These are phyloP conservation scores for Fusarium clavum DNA, from an alignment of 2,329 filamentous ascomycete genomes.

Conservation along the genomic window DNA sequence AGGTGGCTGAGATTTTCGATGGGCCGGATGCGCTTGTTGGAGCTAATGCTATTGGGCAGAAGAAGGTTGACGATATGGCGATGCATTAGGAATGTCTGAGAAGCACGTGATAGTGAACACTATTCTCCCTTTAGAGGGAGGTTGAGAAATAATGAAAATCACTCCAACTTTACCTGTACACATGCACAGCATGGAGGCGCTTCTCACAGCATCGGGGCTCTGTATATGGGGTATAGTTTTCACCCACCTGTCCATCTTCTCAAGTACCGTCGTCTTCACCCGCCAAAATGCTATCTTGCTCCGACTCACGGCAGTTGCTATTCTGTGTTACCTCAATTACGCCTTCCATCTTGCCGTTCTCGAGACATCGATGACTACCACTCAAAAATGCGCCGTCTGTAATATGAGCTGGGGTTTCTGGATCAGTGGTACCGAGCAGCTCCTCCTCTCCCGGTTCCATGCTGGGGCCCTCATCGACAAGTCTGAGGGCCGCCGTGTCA, in stretches of 20 bases:
- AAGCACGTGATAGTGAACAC: background rate
- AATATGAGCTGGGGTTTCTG: constrained; percentile 6
- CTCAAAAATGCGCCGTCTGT: background rate
- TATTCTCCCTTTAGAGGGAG: background rate
- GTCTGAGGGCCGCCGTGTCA: fast-evolving
- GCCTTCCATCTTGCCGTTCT: background rate
- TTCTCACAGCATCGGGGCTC: fast-evolving
- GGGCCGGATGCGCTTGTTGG: constrained; percentile 36
- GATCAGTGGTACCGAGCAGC: background rate
- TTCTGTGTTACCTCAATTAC: background rate
- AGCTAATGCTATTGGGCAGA: constrained; percentile 36
- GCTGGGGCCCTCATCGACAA: background rate
- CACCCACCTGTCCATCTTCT: fast-evolving
- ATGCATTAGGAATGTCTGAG: background rate
- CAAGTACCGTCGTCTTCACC: background rate
- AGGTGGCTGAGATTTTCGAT: constrained; percentile 43
- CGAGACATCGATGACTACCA: background rate
- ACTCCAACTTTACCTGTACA: background rate
- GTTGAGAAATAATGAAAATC: background rate
- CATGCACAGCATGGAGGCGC: fast-evolving
- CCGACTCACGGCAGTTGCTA: background rate
- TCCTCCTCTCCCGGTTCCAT: background rate
- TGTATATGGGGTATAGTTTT: fast-evolving
- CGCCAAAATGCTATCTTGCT: background rate
- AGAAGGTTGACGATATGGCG: constrained; percentile 21